Evolutionary conservation across 2,329 filamentous ascomycete genomes (phyloP).

Genomic region (Boeremia lycopersici): DNA sequence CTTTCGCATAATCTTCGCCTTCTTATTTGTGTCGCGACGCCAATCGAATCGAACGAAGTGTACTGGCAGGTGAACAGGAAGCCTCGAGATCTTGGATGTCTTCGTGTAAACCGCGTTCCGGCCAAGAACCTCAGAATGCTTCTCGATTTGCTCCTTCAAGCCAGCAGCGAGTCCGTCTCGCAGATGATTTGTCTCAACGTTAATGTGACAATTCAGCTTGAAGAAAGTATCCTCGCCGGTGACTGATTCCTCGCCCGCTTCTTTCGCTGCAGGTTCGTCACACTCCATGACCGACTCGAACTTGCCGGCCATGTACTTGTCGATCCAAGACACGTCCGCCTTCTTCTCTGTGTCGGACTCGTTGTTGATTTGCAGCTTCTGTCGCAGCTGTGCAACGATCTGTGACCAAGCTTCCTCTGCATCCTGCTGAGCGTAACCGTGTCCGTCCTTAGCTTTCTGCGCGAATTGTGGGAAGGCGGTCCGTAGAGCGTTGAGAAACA

Average conservation of each 20-base stretch:
- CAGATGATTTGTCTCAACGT: conserved; percentile 83
- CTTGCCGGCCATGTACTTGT: conserved; percentile 85
- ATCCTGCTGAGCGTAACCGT: conserved; percentile 95
- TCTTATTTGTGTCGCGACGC: conserved; percentile 94
- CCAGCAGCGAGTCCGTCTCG: conserved; percentile 84
- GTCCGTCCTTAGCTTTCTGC: conserved; percentile 79
- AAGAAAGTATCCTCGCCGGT: conserved; percentile 76
- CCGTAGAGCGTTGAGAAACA: conserved; percentile 82
- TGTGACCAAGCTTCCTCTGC: conserved; percentile 98
- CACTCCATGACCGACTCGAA: conserved; percentile 82
- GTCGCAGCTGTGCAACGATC: conserved; percentile 81
- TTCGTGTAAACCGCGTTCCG: conserved; percentile 88
- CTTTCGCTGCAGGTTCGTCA: conserved; percentile 78
- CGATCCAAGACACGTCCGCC: conserved; percentile 73
- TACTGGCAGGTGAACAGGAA: conserved; percentile 94
- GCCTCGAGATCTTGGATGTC: conserved; percentile 82
- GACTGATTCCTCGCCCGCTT: conserved; percentile 73
- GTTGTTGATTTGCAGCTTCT: conserved; percentile 73
- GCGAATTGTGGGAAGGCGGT: conserved; percentile 88
- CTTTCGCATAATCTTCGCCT: conserved; percentile 99
- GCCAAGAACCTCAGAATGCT: conserved; percentile 77
- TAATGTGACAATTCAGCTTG: conserved; percentile 97
- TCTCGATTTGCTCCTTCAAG: conserved; percentile 88
- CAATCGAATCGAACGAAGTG: conserved; percentile 99
- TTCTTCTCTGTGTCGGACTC: conserved; percentile 43